phyloP scores from a whole-genome alignment of 2,329 filamentous ascomycete species.

The Beauveria asiatica region DNA sequence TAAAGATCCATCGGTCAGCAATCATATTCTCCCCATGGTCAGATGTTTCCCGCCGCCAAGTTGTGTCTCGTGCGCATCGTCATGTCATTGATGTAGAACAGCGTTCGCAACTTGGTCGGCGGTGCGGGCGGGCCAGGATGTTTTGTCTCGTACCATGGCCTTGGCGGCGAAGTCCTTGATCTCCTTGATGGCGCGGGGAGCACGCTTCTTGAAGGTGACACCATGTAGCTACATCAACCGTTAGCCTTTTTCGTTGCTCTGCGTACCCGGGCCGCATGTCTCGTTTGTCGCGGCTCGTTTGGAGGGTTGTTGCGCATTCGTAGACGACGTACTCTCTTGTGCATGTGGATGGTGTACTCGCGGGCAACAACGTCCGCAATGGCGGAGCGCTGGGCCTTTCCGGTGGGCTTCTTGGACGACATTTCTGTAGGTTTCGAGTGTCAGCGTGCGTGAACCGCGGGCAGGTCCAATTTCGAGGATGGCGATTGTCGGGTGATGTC shows the following conservation, averaged over 20 bases:
- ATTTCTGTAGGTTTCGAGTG: slow-evolving; percentile 24
- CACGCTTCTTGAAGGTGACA: slow-evolving; percentile 99
- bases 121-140: neutral
- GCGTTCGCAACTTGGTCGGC: slow-evolving; percentile 3
- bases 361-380: slow-evolving; percentile 98
- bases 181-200: slow-evolving; percentile 98
- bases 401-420: slow-evolving; percentile 34
- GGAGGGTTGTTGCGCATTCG: neutral
- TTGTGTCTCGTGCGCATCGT: neutral
- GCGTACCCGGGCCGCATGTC: neutral
- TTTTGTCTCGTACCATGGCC: slow-evolving; percentile 73
- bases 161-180: slow-evolving; percentile 88
- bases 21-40: neutral
- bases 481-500: neutral
- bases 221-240: slow-evolving; percentile 68
- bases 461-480: neutral
- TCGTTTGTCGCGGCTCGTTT: neutral
- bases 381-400: slow-evolving; percentile 65
- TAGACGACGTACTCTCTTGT: slow-evolving; percentile 63
- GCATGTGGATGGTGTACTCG: slow-evolving; percentile 99
- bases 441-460: slow-evolving; percentile 6
- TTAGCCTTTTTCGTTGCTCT: slow-evolving; percentile 7
- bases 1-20: slow-evolving; percentile 9
- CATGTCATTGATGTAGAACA: neutral
- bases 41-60: neutral